phyloP scores from a whole-genome alignment of 257 asterid genomes.

The Nicotiana otophora region DNA sequence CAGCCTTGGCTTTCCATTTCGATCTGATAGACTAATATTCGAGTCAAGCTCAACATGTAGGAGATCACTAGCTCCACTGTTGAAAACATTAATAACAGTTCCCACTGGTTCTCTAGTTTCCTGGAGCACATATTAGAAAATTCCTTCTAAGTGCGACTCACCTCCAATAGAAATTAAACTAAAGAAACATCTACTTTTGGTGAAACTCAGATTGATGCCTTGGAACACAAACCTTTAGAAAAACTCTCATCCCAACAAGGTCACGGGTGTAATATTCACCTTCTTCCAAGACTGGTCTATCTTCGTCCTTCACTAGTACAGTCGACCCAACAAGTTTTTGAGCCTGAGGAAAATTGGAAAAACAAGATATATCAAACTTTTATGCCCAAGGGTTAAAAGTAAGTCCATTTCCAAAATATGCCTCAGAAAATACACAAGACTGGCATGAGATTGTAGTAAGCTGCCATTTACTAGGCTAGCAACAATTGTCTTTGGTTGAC shows the following conservation, averaged over 20 bases:
- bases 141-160: not conserved
- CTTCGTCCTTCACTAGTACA: constrained; percentile 65
- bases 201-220: not conserved
- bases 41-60: constrained; percentile 65
- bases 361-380: constrained; percentile 1
- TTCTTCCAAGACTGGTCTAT: constrained; percentile 78
- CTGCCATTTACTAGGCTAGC: not conserved
- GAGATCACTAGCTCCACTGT: constrained; percentile 89
- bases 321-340: constrained; percentile 83
- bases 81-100: constrained; percentile 66
- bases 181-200: not conserved
- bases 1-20: constrained; percentile 24
- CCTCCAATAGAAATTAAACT: constrained; percentile 5
- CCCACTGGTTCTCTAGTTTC: constrained; percentile 75
- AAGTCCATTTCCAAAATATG: not conserved
- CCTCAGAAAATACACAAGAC: not conserved
- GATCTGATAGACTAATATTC: constrained; percentile 23
- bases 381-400: not conserved
- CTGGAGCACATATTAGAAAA: constrained; percentile 22
- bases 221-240: constrained; percentile 64
- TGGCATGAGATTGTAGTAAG: not conserved
- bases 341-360: constrained; percentile 47
- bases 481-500: not conserved
- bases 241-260: constrained; percentile 81
- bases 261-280: constrained; percentile 84